These are phyloP conservation scores for Saccharomyces hybrid DNA, from an alignment of 1,139 yeast genomes.

Conservation along the genomic window DNA sequence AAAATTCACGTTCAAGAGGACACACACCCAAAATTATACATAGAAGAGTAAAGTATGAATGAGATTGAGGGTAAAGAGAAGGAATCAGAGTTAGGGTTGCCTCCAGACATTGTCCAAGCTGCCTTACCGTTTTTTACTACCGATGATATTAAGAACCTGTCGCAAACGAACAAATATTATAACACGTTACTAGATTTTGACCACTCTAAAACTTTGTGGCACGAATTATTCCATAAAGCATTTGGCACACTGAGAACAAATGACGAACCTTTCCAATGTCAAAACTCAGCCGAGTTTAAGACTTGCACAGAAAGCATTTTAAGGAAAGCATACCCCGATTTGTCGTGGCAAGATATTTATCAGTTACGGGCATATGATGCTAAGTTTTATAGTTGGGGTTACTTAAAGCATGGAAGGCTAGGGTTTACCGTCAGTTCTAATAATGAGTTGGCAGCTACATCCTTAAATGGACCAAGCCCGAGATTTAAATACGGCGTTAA, in stretches of 20 bases:
- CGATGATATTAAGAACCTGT: conserved; percentile 42
- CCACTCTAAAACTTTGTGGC: conserved; percentile 41
- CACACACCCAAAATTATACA: background rate
- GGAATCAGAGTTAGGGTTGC: conserved; percentile 10
- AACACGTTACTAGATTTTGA: conserved; percentile 29
- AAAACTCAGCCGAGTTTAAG: conserved; percentile 15
- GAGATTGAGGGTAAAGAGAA: background rate
- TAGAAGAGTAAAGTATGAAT: background rate
- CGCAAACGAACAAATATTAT: conserved; percentile 37
- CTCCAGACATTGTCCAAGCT: conserved; percentile 30
- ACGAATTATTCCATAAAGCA: conserved; percentile 41
- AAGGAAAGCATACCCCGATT: conserved; percentile 23
- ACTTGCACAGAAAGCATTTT: conserved; percentile 30
- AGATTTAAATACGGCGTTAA: conserved; percentile 36
- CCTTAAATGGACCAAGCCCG: conserved; percentile 26
- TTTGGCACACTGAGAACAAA: conserved; percentile 38
- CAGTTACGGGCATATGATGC: conserved; percentile 38
- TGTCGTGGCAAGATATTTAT: conserved; percentile 48
- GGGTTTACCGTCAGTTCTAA: conserved; percentile 40
- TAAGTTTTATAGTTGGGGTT: conserved; percentile 59
- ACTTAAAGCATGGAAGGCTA: conserved; percentile 45
- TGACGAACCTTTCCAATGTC: conserved; percentile 37
- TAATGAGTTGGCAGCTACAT: conserved; percentile 27
- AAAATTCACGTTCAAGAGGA: background rate
- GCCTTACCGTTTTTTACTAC: conserved; percentile 35